These are phyloP conservation scores for Boechera retrofracta DNA, from an alignment of 345 rosid genomes.

Conservation along the genomic window DNA sequence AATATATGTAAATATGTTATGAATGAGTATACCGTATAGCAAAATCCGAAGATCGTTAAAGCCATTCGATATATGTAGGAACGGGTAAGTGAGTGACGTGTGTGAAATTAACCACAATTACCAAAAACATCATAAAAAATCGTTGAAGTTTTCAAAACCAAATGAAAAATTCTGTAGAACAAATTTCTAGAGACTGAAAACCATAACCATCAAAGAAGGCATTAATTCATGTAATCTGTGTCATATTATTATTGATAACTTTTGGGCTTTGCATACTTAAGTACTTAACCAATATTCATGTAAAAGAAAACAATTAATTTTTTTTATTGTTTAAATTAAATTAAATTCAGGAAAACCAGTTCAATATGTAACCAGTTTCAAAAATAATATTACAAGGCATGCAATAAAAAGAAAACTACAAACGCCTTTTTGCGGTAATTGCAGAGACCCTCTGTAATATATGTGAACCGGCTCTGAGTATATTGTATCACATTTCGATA, in stretches of 20 bases:
- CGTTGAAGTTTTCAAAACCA: background rate
- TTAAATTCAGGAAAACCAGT: background rate
- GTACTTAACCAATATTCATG: background rate
- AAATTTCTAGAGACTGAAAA: too few species aligned
- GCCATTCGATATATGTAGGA: too few species aligned
- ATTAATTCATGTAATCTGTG: background rate
- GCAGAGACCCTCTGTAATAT: background rate
- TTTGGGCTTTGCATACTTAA: background rate
- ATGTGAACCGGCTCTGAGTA: background rate
- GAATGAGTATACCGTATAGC: background rate
- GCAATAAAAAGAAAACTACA: background rate
- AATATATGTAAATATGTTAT: background rate
- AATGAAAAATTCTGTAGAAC: too few species aligned
- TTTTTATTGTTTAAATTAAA: background rate
- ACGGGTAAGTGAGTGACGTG: too few species aligned
- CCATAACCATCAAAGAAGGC: background rate
- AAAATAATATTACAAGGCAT: background rate
- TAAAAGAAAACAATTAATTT: background rate
- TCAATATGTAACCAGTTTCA: background rate
- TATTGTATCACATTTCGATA: constrained; percentile 7
- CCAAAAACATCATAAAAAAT: background rate
- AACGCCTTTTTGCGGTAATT: background rate
- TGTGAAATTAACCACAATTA: too few species aligned
- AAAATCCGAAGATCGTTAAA: too few species aligned
- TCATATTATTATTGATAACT: background rate